These are phyloP conservation scores for Penicillium glabrum DNA, from an alignment of 2,329 filamentous ascomycete genomes.

Conservation along the genomic window DNA sequence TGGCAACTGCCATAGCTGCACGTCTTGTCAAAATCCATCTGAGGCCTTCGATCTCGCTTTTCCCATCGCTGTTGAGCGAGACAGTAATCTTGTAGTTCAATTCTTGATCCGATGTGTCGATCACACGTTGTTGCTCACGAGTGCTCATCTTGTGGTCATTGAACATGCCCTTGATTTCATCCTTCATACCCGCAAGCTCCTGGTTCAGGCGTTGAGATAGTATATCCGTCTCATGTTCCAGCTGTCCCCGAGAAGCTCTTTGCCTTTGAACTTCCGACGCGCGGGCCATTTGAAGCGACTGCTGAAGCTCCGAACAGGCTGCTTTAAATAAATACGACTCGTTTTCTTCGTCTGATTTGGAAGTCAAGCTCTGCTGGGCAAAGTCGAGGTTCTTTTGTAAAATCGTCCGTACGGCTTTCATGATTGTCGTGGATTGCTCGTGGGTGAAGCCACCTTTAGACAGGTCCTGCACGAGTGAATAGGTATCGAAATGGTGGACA, in stretches of 20 bases:
- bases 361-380: slow-evolving; percentile 77
- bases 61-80: slow-evolving; percentile 81
- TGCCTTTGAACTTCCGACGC: slow-evolving; percentile 76
- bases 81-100: slow-evolving; percentile 97
- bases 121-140: slow-evolving; percentile 78
- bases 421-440: slow-evolving; percentile 75
- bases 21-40: slow-evolving; percentile 76
- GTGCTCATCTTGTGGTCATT: slow-evolving; percentile 94
- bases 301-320: slow-evolving; percentile 86
- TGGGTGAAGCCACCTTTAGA: slow-evolving; percentile 68
- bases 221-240: slow-evolving; percentile 96
- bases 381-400: slow-evolving; percentile 77
- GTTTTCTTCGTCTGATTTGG: slow-evolving; percentile 91
- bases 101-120: slow-evolving; percentile 88
- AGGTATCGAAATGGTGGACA: slow-evolving; percentile 96
- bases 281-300: slow-evolving; percentile 78
- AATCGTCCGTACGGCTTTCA: slow-evolving; percentile 85
- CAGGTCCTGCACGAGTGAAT: slow-evolving; percentile 80
- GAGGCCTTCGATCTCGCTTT: slow-evolving; percentile 86
- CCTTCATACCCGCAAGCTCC: slow-evolving; percentile 76
- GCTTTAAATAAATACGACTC: slow-evolving; percentile 92
- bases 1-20: slow-evolving; percentile 61
- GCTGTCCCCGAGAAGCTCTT: slow-evolving; percentile 75
- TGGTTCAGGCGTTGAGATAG: slow-evolving; percentile 80
- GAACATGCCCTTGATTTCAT: slow-evolving; percentile 93